Conservation (phyloP, 352 stramenopile species). For the Pythium apleroticum region DNA sequence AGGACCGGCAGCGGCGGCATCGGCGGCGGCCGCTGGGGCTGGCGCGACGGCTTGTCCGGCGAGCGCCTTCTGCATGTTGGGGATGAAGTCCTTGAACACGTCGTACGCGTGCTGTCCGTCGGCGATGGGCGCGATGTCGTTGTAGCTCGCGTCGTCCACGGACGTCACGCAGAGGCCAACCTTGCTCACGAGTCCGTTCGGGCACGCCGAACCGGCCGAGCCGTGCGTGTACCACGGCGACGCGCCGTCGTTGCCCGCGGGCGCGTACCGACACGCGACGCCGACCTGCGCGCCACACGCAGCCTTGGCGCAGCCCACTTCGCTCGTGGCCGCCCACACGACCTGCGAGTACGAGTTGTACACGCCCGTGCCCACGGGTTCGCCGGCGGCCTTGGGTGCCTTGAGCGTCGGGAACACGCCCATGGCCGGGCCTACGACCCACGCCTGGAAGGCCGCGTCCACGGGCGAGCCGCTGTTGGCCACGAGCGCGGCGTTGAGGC, state of each 20-base stretch:
- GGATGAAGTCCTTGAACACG: constrained; percentile 55
- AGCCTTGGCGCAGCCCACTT: constrained; percentile 59
- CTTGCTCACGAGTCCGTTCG: constrained; percentile 42
- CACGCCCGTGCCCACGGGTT: constrained; percentile 48
- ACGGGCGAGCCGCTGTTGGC: constrained; percentile 31
- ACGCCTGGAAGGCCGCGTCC: constrained; percentile 56
- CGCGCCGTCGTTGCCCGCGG: constrained; percentile 47
- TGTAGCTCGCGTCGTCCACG: constrained; percentile 46
- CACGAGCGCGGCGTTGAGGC: constrained; percentile 51
- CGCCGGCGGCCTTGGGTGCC: constrained; percentile 41
- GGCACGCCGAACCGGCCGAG: constrained; percentile 45
- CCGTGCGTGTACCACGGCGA: constrained; percentile 66
- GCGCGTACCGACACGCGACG: constrained; percentile 66
- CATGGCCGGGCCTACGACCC: constrained; percentile 57
- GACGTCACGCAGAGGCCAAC: constrained; percentile 49
- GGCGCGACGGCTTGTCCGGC: constrained; percentile 30
- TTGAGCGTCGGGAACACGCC: constrained; percentile 43
- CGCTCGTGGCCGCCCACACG: constrained; percentile 58
- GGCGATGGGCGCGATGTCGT: constrained; percentile 54
- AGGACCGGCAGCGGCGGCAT: constrained; percentile 8
- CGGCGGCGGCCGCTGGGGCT: background rate
- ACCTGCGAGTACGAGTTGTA: constrained; percentile 82
- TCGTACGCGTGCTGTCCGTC: constrained; percentile 57
- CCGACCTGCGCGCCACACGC: constrained; percentile 41
- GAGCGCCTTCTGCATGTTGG: constrained; percentile 51